phyloP scores from a whole-genome alignment of 2,329 filamentous ascomycete genomes.

The Neobulgaria alba region DNA sequence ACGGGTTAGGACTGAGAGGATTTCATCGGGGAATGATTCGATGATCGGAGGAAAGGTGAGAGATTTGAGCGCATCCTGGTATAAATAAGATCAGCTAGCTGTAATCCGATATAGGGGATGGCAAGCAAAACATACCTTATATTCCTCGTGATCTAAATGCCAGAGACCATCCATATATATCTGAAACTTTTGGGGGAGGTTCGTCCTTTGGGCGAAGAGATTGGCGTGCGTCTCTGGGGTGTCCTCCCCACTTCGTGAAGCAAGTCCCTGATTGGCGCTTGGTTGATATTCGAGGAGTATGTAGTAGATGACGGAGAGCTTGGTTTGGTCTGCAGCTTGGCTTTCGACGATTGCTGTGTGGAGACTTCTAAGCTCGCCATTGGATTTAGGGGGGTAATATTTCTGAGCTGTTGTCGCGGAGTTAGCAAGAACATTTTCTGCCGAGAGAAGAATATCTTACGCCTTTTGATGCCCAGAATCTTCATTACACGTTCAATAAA shows the following conservation, averaged over 20 bases:
- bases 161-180: slow-evolving; percentile 77
- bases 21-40: slow-evolving; percentile 76
- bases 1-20: slow-evolving; percentile 59
- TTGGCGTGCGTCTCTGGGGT: slow-evolving; percentile 33
- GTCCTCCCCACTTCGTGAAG: no score
- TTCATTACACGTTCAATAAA: slow-evolving; percentile 75
- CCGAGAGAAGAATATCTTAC: slow-evolving; percentile 35
- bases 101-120: no score
- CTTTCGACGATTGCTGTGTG: slow-evolving; percentile 61
- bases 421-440: neutral
- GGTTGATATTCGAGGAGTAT: slow-evolving; percentile 73
- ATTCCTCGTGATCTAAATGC: slow-evolving; percentile 67
- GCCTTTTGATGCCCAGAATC: slow-evolving; percentile 59
- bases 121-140: slow-evolving; percentile 42
- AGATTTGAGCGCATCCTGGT: slow-evolving; percentile 59
- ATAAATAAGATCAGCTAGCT: slow-evolving; percentile 19
- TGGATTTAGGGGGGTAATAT: slow-evolving; percentile 66
- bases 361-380: slow-evolving; percentile 57
- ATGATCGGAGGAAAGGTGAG: slow-evolving; percentile 72
- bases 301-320: slow-evolving; percentile 78
- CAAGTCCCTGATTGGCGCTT: no score
- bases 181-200: slow-evolving; percentile 69
- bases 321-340: slow-evolving; percentile 62
- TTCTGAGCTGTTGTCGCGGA: slow-evolving; percentile 40
- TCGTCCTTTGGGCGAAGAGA: slow-evolving; percentile 46